Base-by-base conservation (phyloP, 1,139 yeast species). In the Candida tetrigidarum region DNA sequence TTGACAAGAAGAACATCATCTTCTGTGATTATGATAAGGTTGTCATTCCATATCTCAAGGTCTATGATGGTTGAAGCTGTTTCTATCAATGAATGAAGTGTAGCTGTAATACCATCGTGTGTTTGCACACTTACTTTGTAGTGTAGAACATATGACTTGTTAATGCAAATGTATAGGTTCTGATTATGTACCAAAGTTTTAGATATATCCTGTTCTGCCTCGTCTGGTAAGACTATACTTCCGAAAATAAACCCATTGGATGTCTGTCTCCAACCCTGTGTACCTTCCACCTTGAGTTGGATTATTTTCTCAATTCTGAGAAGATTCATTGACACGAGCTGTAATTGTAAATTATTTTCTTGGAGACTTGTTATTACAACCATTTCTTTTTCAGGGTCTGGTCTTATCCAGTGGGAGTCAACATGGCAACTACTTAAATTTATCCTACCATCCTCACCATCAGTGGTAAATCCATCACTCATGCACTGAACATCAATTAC, bases 401-500 rank as follows among this genome's bases (percentile, higher is more conserved):
- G 28, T 6, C 22, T 23, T 22, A 56, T 19, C 42, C 49, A 46
- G 11, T 49, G 37, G 2, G 48, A 14, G 23, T 34, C 32, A 44
- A 55, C 56, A 16, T 47, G 35, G 8, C 10, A 27, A n/a, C 37
- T 40, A 18, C 52, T 50, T 20, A 56, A 40, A 7, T 20, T 18
- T 6, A 50, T 5, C 0, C 33, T 40, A 3, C 53, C 57, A 3
- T 37, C 35, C 22, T 32, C 36, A 3, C 25, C 11, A 6, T 23
- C 19, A 2, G 39, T 37, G 4, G n/a, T 15, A 14, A 57, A 42
- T 3, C 63, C 63, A 4, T 57, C 54, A 2, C 52, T 47, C 14
- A 52, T 33, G 56, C 57, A 54, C 28, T 60, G 48, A 1, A 63
- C 39, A 32, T 54, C 46, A 5, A 65, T 43, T 3, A 63, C 45